phyloP scores from a whole-genome alignment of 2,329 filamentous ascomycete species.

The Fusarium sulawesiense region DNA sequence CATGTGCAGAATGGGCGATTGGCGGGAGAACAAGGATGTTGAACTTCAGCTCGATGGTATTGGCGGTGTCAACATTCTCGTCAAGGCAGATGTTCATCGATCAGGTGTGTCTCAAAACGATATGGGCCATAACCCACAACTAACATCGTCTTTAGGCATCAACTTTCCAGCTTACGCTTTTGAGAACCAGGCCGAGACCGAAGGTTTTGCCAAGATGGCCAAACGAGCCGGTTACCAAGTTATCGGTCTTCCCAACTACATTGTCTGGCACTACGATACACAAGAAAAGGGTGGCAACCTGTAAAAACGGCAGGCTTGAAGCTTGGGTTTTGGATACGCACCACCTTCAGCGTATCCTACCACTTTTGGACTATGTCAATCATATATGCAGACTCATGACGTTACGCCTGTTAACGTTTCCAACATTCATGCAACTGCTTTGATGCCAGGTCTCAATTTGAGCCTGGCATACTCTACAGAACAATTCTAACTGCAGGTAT shows the following conservation, averaged over 20 bases:
- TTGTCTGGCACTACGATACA: constrained; percentile 99
- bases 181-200: constrained; percentile 98
- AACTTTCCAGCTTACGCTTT: constrained; percentile 98
- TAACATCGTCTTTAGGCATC: constrained; percentile 71
- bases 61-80: constrained; percentile 95
- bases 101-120: constrained; percentile 70
- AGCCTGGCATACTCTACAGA: constrained; percentile 13
- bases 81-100: constrained; percentile 97
- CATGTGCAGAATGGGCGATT: constrained; percentile 92
- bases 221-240: constrained; percentile 95
- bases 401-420: constrained; percentile 38
- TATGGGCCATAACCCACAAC: constrained; percentile 8
- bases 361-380: constrained; percentile 11
- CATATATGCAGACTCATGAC: constrained; percentile 30
- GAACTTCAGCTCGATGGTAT: constrained; percentile 95
- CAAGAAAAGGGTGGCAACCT: constrained; percentile 90
- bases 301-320: constrained; percentile 46
- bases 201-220: constrained; percentile 99
- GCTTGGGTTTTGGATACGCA: constrained; percentile 4
- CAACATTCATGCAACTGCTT: constrained; percentile 18
- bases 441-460: constrained; percentile 1
- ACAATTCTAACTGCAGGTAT: constrained; percentile 1
- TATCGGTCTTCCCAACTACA: constrained; percentile 92
- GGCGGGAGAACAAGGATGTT: constrained; percentile 89
- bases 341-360: background rate